phyloP scores from a whole-genome alignment of 257 asterid genomes.

The Rhazya stricta region DNA sequence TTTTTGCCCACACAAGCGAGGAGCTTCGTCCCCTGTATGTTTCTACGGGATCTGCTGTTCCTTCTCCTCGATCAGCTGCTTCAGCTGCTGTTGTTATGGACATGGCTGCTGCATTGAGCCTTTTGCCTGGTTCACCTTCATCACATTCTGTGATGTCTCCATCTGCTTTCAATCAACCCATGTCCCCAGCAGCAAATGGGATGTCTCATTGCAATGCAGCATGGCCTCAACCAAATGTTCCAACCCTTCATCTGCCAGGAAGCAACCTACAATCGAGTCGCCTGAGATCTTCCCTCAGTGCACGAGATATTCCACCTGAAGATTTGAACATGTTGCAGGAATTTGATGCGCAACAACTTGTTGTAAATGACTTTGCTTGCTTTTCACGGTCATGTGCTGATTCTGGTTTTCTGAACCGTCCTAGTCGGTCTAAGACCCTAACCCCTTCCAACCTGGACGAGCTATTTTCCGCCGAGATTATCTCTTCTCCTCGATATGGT shows the following conservation, averaged over 20 bases:
- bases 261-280: conserved; percentile 93
- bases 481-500: conserved; percentile 66
- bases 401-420: conserved; percentile 44
- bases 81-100: conserved; percentile 80
- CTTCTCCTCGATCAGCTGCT: conserved; percentile 80
- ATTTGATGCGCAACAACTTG: conserved; percentile 58
- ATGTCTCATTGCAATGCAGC: conserved; percentile 50
- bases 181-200: conserved; percentile 74
- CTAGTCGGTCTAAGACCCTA: conserved; percentile 54
- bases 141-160: conserved; percentile 71
- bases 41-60: conserved; percentile 90
- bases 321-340: conserved; percentile 47
- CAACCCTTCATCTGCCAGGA: conserved; percentile 77
- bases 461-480: conserved; percentile 66
- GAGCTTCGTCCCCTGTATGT: conserved; percentile 89
- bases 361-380: conserved; percentile 56
- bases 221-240: conserved; percentile 84
- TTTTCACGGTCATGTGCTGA: conserved; percentile 49
- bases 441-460: conserved; percentile 95
- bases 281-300: conserved; percentile 77
- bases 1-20: conserved; percentile 81
- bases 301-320: conserved; percentile 71
- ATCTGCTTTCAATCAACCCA: conserved; percentile 54
- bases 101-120: conserved; percentile 77
- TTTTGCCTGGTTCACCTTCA: conserved; percentile 80